Conservation (phyloP, 441 rosid species). For the Eruca vesicaria region DNA sequence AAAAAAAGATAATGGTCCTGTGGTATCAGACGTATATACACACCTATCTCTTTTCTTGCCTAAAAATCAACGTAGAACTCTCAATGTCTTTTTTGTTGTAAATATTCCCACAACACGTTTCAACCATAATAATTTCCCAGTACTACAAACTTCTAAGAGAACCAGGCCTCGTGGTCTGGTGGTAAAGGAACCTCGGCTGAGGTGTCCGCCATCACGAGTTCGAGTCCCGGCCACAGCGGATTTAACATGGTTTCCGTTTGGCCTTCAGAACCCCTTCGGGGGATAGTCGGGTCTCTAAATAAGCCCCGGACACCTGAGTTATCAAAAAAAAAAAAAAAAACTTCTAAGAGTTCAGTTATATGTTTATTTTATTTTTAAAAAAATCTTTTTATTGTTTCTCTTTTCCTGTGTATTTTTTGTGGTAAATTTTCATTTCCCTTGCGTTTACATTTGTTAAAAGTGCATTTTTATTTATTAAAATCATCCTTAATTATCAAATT, state of each 20-base stretch:
- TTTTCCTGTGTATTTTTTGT: too few relatives aligned
- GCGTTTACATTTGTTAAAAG: neutral
- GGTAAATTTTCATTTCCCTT: neutral
- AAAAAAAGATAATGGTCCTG: constrained; percentile 27
- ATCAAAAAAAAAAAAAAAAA: too few relatives aligned
- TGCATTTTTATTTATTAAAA: neutral
- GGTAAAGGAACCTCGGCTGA: too few relatives aligned
- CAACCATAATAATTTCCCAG: neutral
- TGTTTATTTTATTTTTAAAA: neutral
- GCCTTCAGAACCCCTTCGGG: too few relatives aligned
- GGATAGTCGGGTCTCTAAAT: too few relatives aligned
- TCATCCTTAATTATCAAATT: neutral
- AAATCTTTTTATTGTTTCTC: too few relatives aligned
- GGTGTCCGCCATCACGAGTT: too few relatives aligned
- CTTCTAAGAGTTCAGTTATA: neutral
- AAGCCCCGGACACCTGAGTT: too few relatives aligned
- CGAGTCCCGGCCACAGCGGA: too few relatives aligned
- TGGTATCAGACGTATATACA: constrained; percentile 33
- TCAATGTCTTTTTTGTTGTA: constrained; percentile 1
- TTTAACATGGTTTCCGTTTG: too few relatives aligned
- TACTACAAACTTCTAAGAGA: too few relatives aligned
- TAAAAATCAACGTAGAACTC: neutral
- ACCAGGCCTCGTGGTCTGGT: too few relatives aligned
- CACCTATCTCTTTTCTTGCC: constrained; percentile 20
- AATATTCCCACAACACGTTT: constrained; percentile 1